Percentiles rank a stretch among this genome's conserved stretches.
phyloP scores from a whole-genome alignment of 495 filamentous ascomycete genomes.

The Zalerion maritima region DNA sequence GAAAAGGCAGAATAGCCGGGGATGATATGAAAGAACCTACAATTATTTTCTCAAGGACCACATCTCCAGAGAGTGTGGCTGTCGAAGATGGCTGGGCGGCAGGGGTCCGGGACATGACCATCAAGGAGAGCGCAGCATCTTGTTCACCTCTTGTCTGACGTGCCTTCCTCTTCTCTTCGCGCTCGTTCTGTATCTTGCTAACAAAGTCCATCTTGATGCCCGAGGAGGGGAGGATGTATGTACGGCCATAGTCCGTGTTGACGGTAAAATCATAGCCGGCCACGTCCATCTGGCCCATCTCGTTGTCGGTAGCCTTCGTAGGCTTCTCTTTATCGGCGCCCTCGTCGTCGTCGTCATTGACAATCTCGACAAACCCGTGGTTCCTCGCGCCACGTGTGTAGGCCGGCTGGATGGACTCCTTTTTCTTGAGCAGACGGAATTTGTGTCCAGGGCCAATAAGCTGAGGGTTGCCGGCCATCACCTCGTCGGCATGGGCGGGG shows the following conservation, averaged over 20 bases:
- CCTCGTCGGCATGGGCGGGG: conserved; percentile 62
- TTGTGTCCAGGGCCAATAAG: conserved; percentile 32
- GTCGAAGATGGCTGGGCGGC: too few relatives aligned
- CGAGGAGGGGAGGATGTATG: conserved; percentile 52
- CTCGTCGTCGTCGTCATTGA: conserved; percentile 40
- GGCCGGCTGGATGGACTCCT: conserved; percentile 25
- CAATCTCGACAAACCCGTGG: conserved; percentile 67
- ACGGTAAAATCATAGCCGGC: conserved; percentile 37
- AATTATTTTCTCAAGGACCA: too few relatives aligned
- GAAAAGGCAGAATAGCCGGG: too few relatives aligned
- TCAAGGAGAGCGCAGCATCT: too few relatives aligned
- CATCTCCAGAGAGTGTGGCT: too few relatives aligned
- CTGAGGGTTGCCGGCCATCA: conserved; percentile 25
- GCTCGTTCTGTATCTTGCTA: too few relatives aligned
- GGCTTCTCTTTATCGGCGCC: too few relatives aligned
- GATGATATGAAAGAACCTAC: too few relatives aligned
- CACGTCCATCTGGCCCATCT: conserved; percentile 23
- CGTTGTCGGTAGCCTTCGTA: too few relatives aligned
- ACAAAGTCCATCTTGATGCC: conserved; percentile 74
- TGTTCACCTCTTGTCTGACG: too few relatives aligned
- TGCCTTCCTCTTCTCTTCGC: too few relatives aligned
- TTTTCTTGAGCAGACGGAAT: conserved; percentile 38
- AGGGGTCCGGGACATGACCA: too few relatives aligned
- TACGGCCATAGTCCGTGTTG: conserved; percentile 35
- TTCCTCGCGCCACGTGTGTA: conserved; percentile 50